Conservation (phyloP, 2,329 filamentous ascomycete genomes). For the Paramyrothecium sp. region DNA sequence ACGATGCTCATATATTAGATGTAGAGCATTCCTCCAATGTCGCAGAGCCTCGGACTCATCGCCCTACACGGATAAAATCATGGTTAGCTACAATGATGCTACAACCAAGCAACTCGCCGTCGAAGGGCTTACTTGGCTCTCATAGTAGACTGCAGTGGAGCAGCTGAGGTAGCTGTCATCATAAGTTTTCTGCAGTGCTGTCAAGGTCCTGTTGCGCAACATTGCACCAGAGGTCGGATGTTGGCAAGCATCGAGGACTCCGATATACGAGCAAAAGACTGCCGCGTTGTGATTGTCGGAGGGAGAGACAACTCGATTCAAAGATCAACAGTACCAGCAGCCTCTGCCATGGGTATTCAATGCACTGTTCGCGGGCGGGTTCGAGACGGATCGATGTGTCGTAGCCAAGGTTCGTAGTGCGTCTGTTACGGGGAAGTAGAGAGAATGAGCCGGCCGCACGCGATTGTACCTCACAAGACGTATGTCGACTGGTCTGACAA, state of each 20-base stretch:
- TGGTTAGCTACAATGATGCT: constrained; percentile 6
- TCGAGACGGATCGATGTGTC: too few species aligned
- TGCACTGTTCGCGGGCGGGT: too few species aligned
- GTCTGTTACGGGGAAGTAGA: too few species aligned
- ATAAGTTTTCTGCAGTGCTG: constrained; percentile 92
- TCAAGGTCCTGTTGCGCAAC: constrained; percentile 55
- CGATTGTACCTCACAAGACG: neutral
- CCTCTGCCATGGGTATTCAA: too few species aligned
- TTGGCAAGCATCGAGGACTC: constrained; percentile 20
- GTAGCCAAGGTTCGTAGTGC: too few species aligned
- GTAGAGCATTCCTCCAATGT: constrained; percentile 85
- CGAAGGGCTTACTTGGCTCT: constrained; percentile 67
- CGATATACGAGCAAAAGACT: neutral
- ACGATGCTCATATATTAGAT: constrained; percentile 85
- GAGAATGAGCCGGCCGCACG: too few species aligned
- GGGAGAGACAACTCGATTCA: neutral
- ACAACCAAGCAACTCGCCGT: neutral
- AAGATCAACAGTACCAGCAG: too few species aligned
- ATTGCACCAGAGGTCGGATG: constrained; percentile 35
- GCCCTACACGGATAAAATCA: constrained; percentile 53
- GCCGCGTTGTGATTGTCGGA: neutral
- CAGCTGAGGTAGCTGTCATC: constrained; percentile 94
- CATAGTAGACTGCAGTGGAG: constrained; percentile 94
- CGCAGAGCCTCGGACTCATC: constrained; percentile 88
- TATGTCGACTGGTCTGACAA: neutral